Percentiles rank a stretch among this genome's conserved stretches.
Conservation (phyloP, 225 moss, liverwort and hornwort genomes). For the Pleurozium schreberi region DNA sequence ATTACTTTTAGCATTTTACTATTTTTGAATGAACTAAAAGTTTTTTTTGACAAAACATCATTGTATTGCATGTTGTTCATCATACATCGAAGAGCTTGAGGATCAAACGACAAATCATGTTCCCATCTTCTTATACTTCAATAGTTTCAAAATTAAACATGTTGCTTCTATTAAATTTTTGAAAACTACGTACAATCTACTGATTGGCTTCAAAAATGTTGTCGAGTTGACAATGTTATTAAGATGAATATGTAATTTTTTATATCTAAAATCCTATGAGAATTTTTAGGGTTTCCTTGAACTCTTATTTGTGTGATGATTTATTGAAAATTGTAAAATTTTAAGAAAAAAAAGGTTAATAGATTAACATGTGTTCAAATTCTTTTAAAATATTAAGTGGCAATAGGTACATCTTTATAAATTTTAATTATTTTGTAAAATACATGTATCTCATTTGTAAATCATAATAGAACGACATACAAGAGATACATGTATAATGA, state of each 20-base stretch:
- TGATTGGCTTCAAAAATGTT: not conserved
- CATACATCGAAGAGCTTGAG: fast-evolving
- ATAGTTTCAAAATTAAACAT: not conserved
- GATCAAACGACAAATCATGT: fast-evolving
- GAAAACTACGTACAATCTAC: not conserved
- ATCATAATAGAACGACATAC: not conserved
- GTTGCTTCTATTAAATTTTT: not conserved
- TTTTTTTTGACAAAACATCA: not conserved
- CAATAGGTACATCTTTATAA: not conserved
- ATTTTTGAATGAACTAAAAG: not conserved
- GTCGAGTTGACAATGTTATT: not conserved
- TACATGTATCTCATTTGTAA: not conserved
- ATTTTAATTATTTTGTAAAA: not conserved
- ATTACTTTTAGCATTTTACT: not conserved
- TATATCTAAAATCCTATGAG: not conserved
- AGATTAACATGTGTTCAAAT: not conserved
- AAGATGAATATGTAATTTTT: not conserved
- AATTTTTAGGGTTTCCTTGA: fast-evolving
- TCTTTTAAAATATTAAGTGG: not conserved
- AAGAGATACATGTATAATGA: not conserved
- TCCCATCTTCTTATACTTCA: not conserved
- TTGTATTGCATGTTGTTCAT: fast-evolving
- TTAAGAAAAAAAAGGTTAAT: not conserved
- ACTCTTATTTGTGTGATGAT: not conserved
- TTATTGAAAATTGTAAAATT: not conserved